phyloP scores from a whole-genome alignment of 129 eudicot genomes.

The Daucus carota region DH1_v3.0 NC_030382.2:28677001-28677500 shows the following conservation, averaged over 20 bases:
- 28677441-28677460: neutral
- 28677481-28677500: neutral
- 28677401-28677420: neutral
- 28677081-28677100: conserved; percentile 62
- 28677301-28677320: conserved; percentile 25
- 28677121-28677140: conserved; percentile 66
- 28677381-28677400: conserved; percentile 9
- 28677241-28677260: conserved; percentile 42
- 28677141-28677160: neutral
- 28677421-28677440: conserved; percentile 8
- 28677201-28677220: conserved; percentile 31
- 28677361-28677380: neutral
- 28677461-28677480: neutral
- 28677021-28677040: conserved; percentile 72
- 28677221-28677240: conserved; percentile 47
- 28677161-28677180: neutral
- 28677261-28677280: conserved; percentile 59
- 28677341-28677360: conserved; percentile 30
- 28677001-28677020: conserved; percentile 52
- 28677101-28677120: conserved; percentile 75
- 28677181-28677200: neutral
- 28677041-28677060: conserved; percentile 68
- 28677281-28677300: conserved; percentile 31
- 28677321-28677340: conserved; percentile 26
- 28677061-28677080: conserved; percentile 57